Evolutionary conservation across 306 rosid species (phyloP).

Genomic region (Ormosia emarginata): DNA sequence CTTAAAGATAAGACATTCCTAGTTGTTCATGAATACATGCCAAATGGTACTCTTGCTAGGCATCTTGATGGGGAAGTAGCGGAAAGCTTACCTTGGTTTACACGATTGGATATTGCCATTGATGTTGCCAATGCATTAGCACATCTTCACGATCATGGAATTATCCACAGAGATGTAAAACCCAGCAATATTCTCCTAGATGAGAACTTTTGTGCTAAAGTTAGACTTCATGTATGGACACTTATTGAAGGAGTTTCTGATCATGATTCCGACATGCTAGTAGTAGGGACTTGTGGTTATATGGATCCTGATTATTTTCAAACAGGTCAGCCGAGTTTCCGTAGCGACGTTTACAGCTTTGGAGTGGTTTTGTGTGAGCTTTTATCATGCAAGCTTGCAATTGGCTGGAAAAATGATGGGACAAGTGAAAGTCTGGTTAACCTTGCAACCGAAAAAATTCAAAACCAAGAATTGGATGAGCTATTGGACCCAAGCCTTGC

Average conservation of each 20-base stretch:
- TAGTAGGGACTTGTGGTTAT: not conserved
- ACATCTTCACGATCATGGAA: slow-evolving; percentile 20
- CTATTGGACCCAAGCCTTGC: slow-evolving; percentile 5
- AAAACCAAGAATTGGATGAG: slow-evolving; percentile 1
- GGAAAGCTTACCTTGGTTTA: not conserved
- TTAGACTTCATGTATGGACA: not conserved
- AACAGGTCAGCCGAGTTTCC: not conserved
- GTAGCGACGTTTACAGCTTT: slow-evolving; percentile 26
- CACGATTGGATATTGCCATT: slow-evolving; percentile 21
- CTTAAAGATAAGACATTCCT: not conserved
- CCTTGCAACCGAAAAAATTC: not conserved
- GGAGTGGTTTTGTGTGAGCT: slow-evolving; percentile 26
- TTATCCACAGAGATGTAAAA: slow-evolving; percentile 3
- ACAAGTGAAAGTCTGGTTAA: not conserved
- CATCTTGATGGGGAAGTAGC: not conserved
- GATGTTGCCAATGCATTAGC: slow-evolving; percentile 18
- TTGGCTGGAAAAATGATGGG: not conserved
- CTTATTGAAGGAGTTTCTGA: not conserved
- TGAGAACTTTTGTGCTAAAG: slow-evolving; percentile 5
- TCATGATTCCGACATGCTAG: not conserved
- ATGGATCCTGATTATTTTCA: slow-evolving; percentile 13
- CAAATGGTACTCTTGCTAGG: slow-evolving; percentile 19
- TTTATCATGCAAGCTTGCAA: not conserved
- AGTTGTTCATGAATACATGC: slow-evolving; percentile 9
- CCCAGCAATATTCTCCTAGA: slow-evolving; percentile 23